Base-by-base conservation (phyloP, 2,329 filamentous ascomycete species). In the Pestalotiopsis fici region DNA sequence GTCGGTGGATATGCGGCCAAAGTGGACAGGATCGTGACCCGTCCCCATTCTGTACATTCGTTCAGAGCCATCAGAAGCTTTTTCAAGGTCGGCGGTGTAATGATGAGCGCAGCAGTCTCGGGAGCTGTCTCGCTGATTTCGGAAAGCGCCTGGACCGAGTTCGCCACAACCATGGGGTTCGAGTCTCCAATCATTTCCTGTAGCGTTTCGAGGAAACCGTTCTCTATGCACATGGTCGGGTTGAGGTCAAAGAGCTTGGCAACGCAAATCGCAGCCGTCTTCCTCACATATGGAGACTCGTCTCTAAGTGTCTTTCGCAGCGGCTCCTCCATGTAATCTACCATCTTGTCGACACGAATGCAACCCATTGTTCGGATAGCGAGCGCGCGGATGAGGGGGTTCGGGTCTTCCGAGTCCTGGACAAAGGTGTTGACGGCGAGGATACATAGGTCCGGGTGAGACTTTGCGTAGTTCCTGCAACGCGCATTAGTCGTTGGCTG, bases 311-410 rank as follows among this genome's bases (percentile, higher is more conserved):
- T 99, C 83, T 99, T 99, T 74, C 96, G 89, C 70, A 99, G 82
- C 15, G 96, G 96, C 77, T 99, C 96, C 80, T 98, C 96, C 95
- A 99, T 98, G 80, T 99, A 99, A 78, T 99, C 96, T 71, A 98
- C 94, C 94, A 99, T 99, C 82, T 99, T 99, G 74, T 98, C 96
- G 66, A 99, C 96, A 66, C 96, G 87, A 75, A 99, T 98, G 77
- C 96, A 98, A 54, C 96, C 96, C 96, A 99, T 99, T 39, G 96
- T 99, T 74, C 96, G 89, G 79, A 99, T 97, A 66, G 96, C 96
- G 64, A 99, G 87, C 63, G 96, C 96, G 85, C 96, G 88, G 76
- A 99, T 94, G 27, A 99, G 88, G 15, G 96, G 96, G 77, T 99
- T 99, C 56, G 96, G 96, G 76, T 99, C 96, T 88, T 99, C 96